phyloP scores from a whole-genome alignment of 176 grass and related monocot genomes.

The Hyparrhenia diplandra region DNA sequence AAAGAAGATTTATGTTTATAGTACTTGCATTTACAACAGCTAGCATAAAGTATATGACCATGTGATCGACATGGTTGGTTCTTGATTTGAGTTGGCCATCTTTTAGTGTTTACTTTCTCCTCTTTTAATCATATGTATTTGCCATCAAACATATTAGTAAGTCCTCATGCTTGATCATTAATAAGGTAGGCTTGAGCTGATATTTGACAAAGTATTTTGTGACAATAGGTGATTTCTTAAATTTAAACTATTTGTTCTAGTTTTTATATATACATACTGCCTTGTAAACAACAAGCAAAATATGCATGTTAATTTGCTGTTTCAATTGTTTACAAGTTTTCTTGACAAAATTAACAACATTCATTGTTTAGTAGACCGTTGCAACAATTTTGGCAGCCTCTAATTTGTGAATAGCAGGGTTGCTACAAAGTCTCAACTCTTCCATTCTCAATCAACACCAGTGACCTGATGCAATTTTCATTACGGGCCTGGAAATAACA shows the following conservation, averaged over 20 bases:
- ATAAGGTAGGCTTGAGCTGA: neutral
- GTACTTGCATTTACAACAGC: neutral
- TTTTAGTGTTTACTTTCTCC: neutral
- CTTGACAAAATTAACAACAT: neutral
- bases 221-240: neutral
- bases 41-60: neutral
- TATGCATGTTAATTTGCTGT: neutral
- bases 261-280: neutral
- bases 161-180: neutral
- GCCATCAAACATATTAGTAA: no score
- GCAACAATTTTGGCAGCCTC: neutral
- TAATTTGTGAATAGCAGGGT: neutral
- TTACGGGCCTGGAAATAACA: neutral
- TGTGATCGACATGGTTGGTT: neutral
- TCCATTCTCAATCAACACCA: neutral
- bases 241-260: neutral
- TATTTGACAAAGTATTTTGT: neutral
- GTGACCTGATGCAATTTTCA: neutral
- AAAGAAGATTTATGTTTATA: neutral
- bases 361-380: neutral
- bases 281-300: neutral
- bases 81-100: neutral
- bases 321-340: neutral
- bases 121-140: neutral
- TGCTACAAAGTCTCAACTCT: neutral